Evolutionary conservation across 176 grass and related monocot genomes (phyloP).

Genomic region (Areca catechu): DNA sequence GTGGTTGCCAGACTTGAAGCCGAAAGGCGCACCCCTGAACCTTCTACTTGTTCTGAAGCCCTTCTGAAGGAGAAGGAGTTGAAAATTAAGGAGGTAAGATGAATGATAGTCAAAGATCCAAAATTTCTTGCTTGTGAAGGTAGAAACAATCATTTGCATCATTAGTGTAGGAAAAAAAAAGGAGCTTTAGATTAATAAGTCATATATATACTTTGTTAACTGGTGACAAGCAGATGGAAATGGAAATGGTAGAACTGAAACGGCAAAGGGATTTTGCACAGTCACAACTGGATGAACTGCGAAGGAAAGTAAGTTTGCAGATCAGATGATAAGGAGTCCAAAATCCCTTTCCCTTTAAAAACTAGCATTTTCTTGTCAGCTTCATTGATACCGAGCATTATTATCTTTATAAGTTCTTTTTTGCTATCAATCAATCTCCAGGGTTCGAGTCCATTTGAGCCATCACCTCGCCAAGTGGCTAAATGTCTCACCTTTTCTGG

Average conservation of each 20-base stretch:
- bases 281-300: slow-evolving; percentile 50
- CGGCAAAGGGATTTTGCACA: slow-evolving; percentile 62
- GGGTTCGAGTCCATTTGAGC: slow-evolving; percentile 77
- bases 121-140: too few relatives aligned
- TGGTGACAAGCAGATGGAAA: slow-evolving; percentile 53
- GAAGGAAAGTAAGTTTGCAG: slow-evolving; percentile 34
- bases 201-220: too few relatives aligned
- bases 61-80: slow-evolving; percentile 64
- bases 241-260: slow-evolving; percentile 73
- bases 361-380: too few relatives aligned
- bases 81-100: slow-evolving; percentile 70
- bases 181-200: too few relatives aligned
- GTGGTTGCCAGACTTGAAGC: slow-evolving; percentile 86
- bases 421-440: slow-evolving; percentile 19
- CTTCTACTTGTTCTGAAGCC: slow-evolving; percentile 41
- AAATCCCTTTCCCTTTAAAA: too few relatives aligned
- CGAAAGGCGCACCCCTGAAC: slow-evolving; percentile 60
- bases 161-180: too few relatives aligned
- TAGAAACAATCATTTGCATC: too few relatives aligned
- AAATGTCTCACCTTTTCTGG: slow-evolving; percentile 86
- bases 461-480: slow-evolving; percentile 29
- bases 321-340: slow-evolving; percentile 30
- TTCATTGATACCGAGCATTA: too few relatives aligned
- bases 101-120: slow-evolving; percentile 1
- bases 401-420: too few relatives aligned